phyloP scores from a whole-genome alignment of 2,329 filamentous ascomycete species.

The Zelopaecilomyces penicillatus region DNA sequence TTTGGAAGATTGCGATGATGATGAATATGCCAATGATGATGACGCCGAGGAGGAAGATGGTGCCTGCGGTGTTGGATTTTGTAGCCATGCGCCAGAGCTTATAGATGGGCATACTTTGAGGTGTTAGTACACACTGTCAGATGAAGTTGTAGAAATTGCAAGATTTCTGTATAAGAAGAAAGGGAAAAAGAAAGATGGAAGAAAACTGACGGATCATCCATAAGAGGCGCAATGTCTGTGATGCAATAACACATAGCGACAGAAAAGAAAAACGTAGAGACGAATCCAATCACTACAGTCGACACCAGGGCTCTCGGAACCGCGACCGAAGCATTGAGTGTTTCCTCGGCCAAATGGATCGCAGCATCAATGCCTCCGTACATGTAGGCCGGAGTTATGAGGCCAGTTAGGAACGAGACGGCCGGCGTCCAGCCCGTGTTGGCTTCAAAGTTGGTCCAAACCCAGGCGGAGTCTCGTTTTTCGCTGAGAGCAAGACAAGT shows the following conservation, averaged over 20 bases:
- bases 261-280: constrained; percentile 23
- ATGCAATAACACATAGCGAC: constrained; percentile 20
- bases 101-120: constrained; percentile 4
- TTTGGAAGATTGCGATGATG: constrained; percentile 12
- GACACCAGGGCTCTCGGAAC: constrained; percentile 25
- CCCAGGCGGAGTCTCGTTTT: constrained; percentile 7
- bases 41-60: constrained; percentile 5
- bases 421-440: constrained; percentile 19
- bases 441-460: constrained; percentile 24
- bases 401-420: constrained; percentile 29
- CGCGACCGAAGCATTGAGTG: constrained; percentile 18
- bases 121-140: too few species aligned
- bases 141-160: too few species aligned
- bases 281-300: constrained; percentile 24
- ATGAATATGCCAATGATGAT: constrained; percentile 9
- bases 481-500: constrained; percentile 4
- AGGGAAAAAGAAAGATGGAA: too few species aligned
- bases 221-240: constrained; percentile 13
- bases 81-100: constrained; percentile 5
- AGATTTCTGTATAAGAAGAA: too few species aligned
- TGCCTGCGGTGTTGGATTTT: constrained; percentile 7
- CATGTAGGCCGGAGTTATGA: constrained; percentile 29
- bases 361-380: constrained; percentile 28
- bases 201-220: constrained; percentile 5
- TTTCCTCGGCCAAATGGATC: constrained; percentile 30